A percentile compares a stretch with the other conserved stretches of the same genome.
phyloP scores from a whole-genome alignment of 2,329 filamentous ascomycete genomes.

The Arthrobotrys megalospora region DNA sequence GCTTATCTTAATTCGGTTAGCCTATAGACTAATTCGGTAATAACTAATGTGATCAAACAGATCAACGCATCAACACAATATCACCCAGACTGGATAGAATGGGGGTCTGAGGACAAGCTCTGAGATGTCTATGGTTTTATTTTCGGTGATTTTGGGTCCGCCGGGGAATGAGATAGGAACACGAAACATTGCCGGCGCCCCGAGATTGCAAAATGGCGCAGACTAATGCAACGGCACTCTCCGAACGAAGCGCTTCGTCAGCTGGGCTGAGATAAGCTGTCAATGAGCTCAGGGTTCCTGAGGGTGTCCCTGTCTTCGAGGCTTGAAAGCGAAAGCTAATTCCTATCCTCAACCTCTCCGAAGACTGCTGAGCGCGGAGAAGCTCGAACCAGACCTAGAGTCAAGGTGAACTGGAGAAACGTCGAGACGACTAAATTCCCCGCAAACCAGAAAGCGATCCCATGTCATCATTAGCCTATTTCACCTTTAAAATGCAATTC shows the following conservation, averaged over 20 bases:
- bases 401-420: background rate
- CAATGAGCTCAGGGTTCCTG: background rate
- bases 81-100: too few relatives aligned
- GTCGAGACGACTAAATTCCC: background rate
- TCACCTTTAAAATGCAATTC: conserved; percentile 4
- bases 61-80: too few relatives aligned
- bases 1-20: too few relatives aligned
- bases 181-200: conserved; percentile 9
- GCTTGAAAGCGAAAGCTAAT: background rate
- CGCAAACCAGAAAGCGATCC: background rate
- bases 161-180: background rate
- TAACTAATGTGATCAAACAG: too few relatives aligned
- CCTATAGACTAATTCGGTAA: too few relatives aligned
- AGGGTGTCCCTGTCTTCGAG: background rate
- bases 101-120: too few relatives aligned
- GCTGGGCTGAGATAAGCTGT: background rate
- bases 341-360: background rate
- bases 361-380: too few relatives aligned
- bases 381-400: background rate
- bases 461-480: conserved; percentile 13
- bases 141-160: background rate
- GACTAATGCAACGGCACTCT: conserved; percentile 22
- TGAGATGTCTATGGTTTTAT: too few relatives aligned
- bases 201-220: conserved; percentile 21
- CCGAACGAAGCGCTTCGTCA: background rate